A percentile compares a stretch with the other conserved stretches of the same genome.
Evolutionary conservation across 352 stramenopile genomes (phyloP).

Genomic region (Phytopythium helicoides): DNA sequence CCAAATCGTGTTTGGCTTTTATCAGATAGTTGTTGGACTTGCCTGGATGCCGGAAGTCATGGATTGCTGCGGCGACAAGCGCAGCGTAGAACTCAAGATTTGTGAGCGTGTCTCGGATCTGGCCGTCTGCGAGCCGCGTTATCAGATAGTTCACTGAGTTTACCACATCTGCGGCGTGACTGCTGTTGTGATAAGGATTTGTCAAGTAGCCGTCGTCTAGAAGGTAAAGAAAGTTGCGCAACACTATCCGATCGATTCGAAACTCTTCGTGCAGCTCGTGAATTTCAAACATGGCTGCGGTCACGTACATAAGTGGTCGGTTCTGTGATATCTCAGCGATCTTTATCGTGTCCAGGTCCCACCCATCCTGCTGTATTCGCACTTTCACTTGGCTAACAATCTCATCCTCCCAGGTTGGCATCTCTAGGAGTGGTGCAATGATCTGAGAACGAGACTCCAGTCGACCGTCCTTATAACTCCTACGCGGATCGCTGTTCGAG

Average conservation of each 20-base stretch:
- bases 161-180: conserved; percentile 73
- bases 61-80: conserved; percentile 76
- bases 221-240: conserved; percentile 79
- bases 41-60: conserved; percentile 82
- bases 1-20: conserved; percentile 72
- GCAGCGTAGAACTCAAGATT: conserved; percentile 81
- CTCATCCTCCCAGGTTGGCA: conserved; percentile 63
- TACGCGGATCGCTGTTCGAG: conserved; percentile 60
- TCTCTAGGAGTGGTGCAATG: conserved; percentile 42
- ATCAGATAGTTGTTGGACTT: conserved; percentile 88
- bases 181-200: conserved; percentile 84
- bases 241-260: conserved; percentile 62
- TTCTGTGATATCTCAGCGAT: conserved; percentile 68
- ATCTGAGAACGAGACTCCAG: conserved; percentile 14
- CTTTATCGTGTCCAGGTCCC: conserved; percentile 67
- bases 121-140: conserved; percentile 57
- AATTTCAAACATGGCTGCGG: conserved; percentile 71
- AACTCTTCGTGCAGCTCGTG: conserved; percentile 80
- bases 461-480: conserved; percentile 51
- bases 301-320: conserved; percentile 77
- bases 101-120: conserved; percentile 70
- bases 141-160: conserved; percentile 86
- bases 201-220: conserved; percentile 71
- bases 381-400: conserved; percentile 42
- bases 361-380: conserved; percentile 60